Conservation (phyloP, 2,329 filamentous ascomycete species). For the Hymenoscyphus scutula region DNA sequence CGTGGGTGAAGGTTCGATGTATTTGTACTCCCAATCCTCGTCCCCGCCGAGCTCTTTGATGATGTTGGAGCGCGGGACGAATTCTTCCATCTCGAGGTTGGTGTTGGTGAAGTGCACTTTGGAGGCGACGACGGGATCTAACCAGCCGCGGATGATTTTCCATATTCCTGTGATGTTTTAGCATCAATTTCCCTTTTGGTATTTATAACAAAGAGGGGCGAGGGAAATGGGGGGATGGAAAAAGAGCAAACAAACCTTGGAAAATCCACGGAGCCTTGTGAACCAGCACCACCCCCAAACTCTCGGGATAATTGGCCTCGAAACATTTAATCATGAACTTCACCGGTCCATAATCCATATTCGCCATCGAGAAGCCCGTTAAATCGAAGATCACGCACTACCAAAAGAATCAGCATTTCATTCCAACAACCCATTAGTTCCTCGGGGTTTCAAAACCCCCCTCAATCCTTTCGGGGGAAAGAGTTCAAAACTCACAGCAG, state of each 20-base stretch:
- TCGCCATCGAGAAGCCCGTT: constrained; percentile 88
- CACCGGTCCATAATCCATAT: constrained; percentile 97
- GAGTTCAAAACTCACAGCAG: constrained; percentile 64
- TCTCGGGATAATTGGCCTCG: constrained; percentile 97
- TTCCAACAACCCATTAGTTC: too few relatives aligned
- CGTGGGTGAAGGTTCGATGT: constrained; percentile 68
- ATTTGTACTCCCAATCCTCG: constrained; percentile 81
- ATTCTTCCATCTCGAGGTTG: constrained; percentile 72
- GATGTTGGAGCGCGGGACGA: constrained; percentile 68
- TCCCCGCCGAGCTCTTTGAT: constrained; percentile 81
- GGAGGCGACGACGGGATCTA: constrained; percentile 90
- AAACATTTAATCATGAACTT: constrained; percentile 99
- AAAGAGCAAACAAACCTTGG: constrained; percentile 61
- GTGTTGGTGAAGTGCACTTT: constrained; percentile 94
- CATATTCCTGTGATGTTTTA: constrained; percentile 66
- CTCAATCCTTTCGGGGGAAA: too few relatives aligned
- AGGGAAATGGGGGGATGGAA: background rate
- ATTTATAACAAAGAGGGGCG: too few relatives aligned
- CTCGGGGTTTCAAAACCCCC: too few relatives aligned
- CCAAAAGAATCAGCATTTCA: too few relatives aligned
- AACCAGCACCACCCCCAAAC: constrained; percentile 81
- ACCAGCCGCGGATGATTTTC: constrained; percentile 93
- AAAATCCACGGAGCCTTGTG: constrained; percentile 98
- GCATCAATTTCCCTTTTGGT: background rate
- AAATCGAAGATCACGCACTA: constrained; percentile 94